These are phyloP conservation scores for Naganishia sp. DNA, from an alignment of 1,284 basidiomycete species.

Conservation along the genomic window DNA sequence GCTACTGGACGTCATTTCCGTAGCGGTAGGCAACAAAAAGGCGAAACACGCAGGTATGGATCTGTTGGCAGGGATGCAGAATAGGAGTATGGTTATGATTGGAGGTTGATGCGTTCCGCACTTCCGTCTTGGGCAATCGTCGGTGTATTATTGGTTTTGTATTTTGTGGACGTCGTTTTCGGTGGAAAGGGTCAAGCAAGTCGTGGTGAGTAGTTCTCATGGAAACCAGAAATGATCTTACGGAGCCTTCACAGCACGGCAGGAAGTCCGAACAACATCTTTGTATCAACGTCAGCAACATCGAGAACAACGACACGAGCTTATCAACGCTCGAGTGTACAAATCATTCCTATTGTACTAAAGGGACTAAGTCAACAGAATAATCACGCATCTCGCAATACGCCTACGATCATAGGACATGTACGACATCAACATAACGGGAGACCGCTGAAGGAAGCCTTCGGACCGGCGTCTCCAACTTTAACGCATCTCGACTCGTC, in stretches of 20 bases:
- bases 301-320: background rate
- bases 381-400: background rate
- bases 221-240: background rate
- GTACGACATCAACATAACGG: background rate
- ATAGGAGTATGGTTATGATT: slow-evolving; percentile 86
- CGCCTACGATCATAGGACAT: no score
- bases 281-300: slow-evolving; percentile 4
- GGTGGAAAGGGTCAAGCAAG: background rate
- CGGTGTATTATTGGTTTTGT: slow-evolving; percentile 13
- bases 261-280: background rate
- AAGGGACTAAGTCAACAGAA: no score
- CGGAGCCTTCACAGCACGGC: no score
- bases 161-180: slow-evolving; percentile 9
- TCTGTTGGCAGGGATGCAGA: slow-evolving; percentile 70
- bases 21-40: slow-evolving; percentile 71
- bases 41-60: slow-evolving; percentile 84
- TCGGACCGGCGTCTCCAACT: slow-evolving; percentile 1
- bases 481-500: slow-evolving; percentile 71
- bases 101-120: slow-evolving; percentile 56
- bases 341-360: background rate
- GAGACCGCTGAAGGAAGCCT: background rate
- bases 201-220: slow-evolving; percentile 1
- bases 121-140: slow-evolving; percentile 3
- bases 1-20: slow-evolving; percentile 65
- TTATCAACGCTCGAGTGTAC: background rate